These are phyloP conservation scores for Hypoxylon sp. DNA, from an alignment of 2,329 filamentous ascomycete species.

Conservation along the genomic window DNA sequence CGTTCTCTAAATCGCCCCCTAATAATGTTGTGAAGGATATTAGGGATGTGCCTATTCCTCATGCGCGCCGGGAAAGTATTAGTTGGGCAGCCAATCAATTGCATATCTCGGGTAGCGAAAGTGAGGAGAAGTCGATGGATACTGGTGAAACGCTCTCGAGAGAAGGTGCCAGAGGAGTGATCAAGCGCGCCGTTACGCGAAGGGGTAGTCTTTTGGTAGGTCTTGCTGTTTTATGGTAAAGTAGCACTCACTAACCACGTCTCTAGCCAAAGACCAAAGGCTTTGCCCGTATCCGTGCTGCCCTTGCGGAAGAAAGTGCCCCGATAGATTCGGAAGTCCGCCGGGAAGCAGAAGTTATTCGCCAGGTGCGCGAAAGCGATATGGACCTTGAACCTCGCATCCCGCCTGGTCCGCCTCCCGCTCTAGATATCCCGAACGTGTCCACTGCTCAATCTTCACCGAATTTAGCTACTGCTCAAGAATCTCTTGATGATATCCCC, in stretches of 20 bases:
- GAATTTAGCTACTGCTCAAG: slow-evolving; percentile 72
- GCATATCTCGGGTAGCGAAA: slow-evolving; percentile 85
- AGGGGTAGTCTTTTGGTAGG: slow-evolving; percentile 89
- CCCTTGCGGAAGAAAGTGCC: slow-evolving; percentile 87
- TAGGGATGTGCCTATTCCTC: slow-evolving; percentile 58
- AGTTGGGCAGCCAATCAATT: slow-evolving; percentile 92
- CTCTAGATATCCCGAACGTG: slow-evolving; percentile 63
- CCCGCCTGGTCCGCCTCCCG: slow-evolving; percentile 56
- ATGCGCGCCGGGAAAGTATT: slow-evolving; percentile 85
- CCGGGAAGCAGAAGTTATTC: slow-evolving; percentile 94
- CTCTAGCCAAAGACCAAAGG: slow-evolving; percentile 92
- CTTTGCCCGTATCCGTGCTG: slow-evolving; percentile 92
- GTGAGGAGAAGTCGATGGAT: slow-evolving; percentile 75
- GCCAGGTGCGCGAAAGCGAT: slow-evolving; percentile 93
- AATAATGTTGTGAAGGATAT: slow-evolving; percentile 57
- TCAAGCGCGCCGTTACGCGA: slow-evolving; percentile 85
- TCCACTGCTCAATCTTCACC: slow-evolving; percentile 79
- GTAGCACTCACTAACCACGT: slow-evolving; percentile 51
- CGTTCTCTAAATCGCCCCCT: slow-evolving; percentile 82
- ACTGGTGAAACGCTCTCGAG: slow-evolving; percentile 62
- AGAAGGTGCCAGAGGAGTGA: slow-evolving; percentile 79
- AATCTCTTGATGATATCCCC: slow-evolving; percentile 76
- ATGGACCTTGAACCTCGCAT: slow-evolving; percentile 69
- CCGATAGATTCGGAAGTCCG: slow-evolving; percentile 91
- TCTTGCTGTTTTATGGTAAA: slow-evolving; percentile 36